Evolutionary conservation across 2,329 filamentous ascomycete genomes (phyloP).

Genomic region (Cadophora luteo-olivacea): DNA sequence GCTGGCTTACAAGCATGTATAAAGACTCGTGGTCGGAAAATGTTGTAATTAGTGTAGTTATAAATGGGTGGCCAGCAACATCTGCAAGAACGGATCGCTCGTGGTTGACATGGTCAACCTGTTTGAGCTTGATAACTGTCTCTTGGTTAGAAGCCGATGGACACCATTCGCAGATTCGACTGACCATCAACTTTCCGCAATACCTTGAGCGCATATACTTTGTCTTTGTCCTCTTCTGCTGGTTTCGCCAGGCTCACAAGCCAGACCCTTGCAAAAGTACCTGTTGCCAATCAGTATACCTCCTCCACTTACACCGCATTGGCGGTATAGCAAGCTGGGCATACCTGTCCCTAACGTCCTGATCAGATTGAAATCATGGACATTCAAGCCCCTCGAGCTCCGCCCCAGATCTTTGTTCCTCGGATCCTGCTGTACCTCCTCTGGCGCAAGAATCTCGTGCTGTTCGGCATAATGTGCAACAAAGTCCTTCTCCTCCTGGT

Average conservation of each 20-base stretch:
- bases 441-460: slow-evolving; percentile 33
- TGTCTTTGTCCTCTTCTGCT: slow-evolving; percentile 59
- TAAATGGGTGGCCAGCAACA: slow-evolving; percentile 82
- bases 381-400: slow-evolving; percentile 44
- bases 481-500: slow-evolving; percentile 40
- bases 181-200: slow-evolving; percentile 67
- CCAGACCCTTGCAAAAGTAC: slow-evolving; percentile 84
- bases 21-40: slow-evolving; percentile 81
- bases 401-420: slow-evolving; percentile 40
- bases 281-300: slow-evolving; percentile 48
- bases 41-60: slow-evolving; percentile 78
- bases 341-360: slow-evolving; percentile 79
- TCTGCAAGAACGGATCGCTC: slow-evolving; percentile 80
- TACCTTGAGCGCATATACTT: slow-evolving; percentile 84
- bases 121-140: slow-evolving; percentile 79
- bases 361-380: slow-evolving; percentile 73
- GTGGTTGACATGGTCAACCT: slow-evolving; percentile 85
- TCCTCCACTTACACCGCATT: slow-evolving; percentile 20
- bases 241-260: slow-evolving; percentile 70
- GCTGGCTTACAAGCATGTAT: slow-evolving; percentile 69
- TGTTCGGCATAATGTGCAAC: slow-evolving; percentile 37
- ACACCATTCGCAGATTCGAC: slow-evolving; percentile 19
- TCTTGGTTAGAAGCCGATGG: slow-evolving; percentile 21
- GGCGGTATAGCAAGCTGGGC: slow-evolving; percentile 34
- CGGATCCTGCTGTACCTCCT: slow-evolving; percentile 37